Evolutionary conservation across 768 basidiomycete genomes (phyloP), one percentile per base, ranked within the genome.

Genomic region (Sporobolomyces phaffii): DNA sequence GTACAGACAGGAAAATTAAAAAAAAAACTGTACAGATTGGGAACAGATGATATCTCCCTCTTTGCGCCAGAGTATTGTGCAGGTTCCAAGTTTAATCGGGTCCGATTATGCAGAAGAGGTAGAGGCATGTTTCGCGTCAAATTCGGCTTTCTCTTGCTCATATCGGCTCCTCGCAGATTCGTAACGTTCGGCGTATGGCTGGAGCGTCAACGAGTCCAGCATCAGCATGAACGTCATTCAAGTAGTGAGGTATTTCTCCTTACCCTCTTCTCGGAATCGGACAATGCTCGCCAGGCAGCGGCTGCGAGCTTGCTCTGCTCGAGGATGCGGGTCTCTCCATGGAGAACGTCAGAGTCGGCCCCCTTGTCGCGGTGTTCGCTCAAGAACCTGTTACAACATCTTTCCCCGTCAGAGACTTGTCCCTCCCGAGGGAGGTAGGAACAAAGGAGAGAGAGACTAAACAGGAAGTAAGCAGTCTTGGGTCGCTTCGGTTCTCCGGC

Each of bases 401-500:
- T n/a, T n/a, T n/a, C n/a, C n/a, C n/a, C n/a, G n/a, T n/a, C n/a
- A n/a, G n/a, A n/a, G n/a, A n/a, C n/a, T n/a, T n/a, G n/a, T 38
- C 18, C 5, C 7, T 26, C 10, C 11, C 6, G 34, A 26, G 29
- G 29, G n/a, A n/a, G n/a, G n/a, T n/a, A n/a, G n/a, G n/a, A 28
- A 26, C 26, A 14, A 47, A 18, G 29, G 38, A 38, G 28, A 58
- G 26, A 28, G 40, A 26, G n/a, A 57, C 69, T 26, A 31, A 70
- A 70, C 69, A 47, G n/a, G 38, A 70, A 15, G 57, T 29, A 71
- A 5, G 52, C 52, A 5, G 65, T 64, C 17, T 48, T 18, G 4
- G 70, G 65, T 54, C 43, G 33, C 44, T 67, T 71, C 22, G 70
- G 70, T 62, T 66, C 65, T 7, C 62, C 65, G 18, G 44, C 53